These are phyloP conservation scores for Akebia trifoliata DNA, from an alignment of 164 flowering plant species.

Conservation along the genomic window DNA sequence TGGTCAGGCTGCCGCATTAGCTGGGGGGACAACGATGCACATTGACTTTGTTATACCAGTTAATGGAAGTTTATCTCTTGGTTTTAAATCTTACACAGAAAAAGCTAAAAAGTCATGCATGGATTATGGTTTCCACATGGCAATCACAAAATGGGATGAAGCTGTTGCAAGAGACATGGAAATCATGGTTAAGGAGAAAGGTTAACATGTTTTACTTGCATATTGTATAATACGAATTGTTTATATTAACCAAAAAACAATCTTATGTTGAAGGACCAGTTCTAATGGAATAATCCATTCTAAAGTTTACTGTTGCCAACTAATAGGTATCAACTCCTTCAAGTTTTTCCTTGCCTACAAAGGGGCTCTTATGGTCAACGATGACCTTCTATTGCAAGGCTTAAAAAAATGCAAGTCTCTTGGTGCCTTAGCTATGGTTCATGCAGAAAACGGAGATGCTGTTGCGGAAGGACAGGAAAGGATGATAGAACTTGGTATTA, in stretches of 20 bases:
- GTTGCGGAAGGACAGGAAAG: constrained; percentile 82
- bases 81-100: constrained; percentile 57
- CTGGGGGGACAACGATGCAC: constrained; percentile 99
- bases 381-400: constrained; percentile 76
- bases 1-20: constrained; percentile 98
- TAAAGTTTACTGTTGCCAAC: constrained; percentile 4
- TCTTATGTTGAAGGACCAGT: constrained; percentile 2
- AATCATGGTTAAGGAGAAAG: constrained; percentile 88
- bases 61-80: constrained; percentile 71
- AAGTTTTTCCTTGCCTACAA: constrained; percentile 94
- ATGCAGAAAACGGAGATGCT: constrained; percentile 99
- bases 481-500: constrained; percentile 91
- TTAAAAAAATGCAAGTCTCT: constrained; percentile 87
- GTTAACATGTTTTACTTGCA: constrained; percentile 24
- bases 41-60: constrained; percentile 92
- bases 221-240: background rate
- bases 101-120: constrained; percentile 73
- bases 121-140: constrained; percentile 99
- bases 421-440: constrained; percentile 98
- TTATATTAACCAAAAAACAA: background rate
- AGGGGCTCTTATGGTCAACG: constrained; percentile 69
- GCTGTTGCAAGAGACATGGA: constrained; percentile 86
- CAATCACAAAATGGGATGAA: constrained; percentile 90
- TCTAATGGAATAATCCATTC: background rate
- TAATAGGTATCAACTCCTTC: constrained; percentile 86